Conservation (phyloP, 345 rosid genomes). For the Camelina sativa region DNA sequence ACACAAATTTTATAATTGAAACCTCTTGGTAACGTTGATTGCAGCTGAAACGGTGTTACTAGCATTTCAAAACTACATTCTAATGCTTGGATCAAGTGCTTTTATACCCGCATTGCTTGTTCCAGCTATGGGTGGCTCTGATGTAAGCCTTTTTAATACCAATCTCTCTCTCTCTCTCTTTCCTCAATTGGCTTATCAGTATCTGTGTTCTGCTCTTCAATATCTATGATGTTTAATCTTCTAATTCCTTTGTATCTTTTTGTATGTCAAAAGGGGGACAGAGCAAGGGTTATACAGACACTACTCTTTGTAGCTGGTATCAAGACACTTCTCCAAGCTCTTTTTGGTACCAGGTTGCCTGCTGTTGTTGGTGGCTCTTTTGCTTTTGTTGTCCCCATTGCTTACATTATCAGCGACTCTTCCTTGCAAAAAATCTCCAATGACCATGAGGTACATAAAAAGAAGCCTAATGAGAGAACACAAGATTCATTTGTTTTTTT, state of each 20-base stretch:
- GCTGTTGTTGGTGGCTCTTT: slow-evolving; percentile 89
- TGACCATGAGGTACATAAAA: slow-evolving; percentile 65
- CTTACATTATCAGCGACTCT: slow-evolving; percentile 80
- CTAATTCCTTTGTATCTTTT: no score
- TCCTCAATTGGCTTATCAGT: neutral
- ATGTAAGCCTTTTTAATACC: slow-evolving; percentile 52
- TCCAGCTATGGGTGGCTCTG: slow-evolving; percentile 87
- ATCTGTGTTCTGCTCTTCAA: neutral
- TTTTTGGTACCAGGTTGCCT: slow-evolving; percentile 89
- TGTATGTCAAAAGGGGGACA: slow-evolving; percentile 62
- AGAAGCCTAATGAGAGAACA: neutral
- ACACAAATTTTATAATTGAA: no score
- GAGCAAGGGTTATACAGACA: slow-evolving; percentile 86
- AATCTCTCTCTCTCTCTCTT: neutral
- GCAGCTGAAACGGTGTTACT: slow-evolving; percentile 80
- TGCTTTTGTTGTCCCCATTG: slow-evolving; percentile 72
- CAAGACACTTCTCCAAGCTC: slow-evolving; percentile 87
- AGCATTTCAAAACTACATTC: slow-evolving; percentile 94
- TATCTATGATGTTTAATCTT: neutral
- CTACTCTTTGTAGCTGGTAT: slow-evolving; percentile 87
- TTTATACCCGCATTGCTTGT: slow-evolving; percentile 80
- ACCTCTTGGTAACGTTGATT: no score
- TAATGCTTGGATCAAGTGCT: slow-evolving; percentile 90
- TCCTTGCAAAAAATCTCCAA: slow-evolving; percentile 61
- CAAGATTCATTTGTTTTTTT: neutral